Percentiles rank a stretch among this genome's conserved stretches.
phyloP scores from a whole-genome alignment of 371 early-diverging fungal species.

The Apophysomyces ossiformis region DNA sequence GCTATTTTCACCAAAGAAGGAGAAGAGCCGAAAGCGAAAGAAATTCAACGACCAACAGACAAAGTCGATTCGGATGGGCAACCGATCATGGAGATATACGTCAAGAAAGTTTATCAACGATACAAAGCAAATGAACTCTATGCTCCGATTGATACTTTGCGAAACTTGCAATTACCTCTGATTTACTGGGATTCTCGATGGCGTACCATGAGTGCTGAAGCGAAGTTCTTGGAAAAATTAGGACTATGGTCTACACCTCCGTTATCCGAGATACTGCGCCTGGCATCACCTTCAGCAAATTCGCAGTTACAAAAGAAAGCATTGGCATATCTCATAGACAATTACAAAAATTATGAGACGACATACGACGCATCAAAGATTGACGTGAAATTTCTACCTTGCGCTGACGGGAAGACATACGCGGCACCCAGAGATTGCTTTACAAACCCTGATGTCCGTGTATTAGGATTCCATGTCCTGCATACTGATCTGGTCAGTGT shows the following conservation, averaged over 20 bases:
- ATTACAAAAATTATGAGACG: conserved; percentile 60
- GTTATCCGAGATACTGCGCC: conserved; percentile 50
- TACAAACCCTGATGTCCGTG: conserved; percentile 59
- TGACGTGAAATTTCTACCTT: conserved; percentile 70
- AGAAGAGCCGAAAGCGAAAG: conserved; percentile 33
- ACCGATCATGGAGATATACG: conserved; percentile 24
- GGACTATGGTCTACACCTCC: conserved; percentile 69
- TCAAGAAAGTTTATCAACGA: conserved; percentile 41
- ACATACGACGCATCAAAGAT: conserved; percentile 51
- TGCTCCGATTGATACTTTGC: conserved; percentile 67
- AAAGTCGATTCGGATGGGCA: conserved; percentile 19
- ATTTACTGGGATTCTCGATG: conserved; percentile 74
- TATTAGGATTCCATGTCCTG: conserved; percentile 74
- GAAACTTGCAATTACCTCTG: conserved; percentile 69
- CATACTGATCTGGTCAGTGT: conserved; percentile 57
- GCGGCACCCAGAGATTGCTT: conserved; percentile 66
- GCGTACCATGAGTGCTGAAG: conserved; percentile 56
- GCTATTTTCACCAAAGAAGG: conserved; percentile 72
- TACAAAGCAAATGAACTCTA: conserved; percentile 77
- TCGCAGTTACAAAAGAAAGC: conserved; percentile 49
- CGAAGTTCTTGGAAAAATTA: conserved; percentile 66
- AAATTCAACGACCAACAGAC: conserved; percentile 20
- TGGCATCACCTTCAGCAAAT: conserved; percentile 53
- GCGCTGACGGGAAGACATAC: conserved; percentile 44
- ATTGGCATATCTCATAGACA: conserved; percentile 75